phyloP scores from a whole-genome alignment of 2,329 filamentous ascomycete species.

The Colletotrichum sp. region DNA sequence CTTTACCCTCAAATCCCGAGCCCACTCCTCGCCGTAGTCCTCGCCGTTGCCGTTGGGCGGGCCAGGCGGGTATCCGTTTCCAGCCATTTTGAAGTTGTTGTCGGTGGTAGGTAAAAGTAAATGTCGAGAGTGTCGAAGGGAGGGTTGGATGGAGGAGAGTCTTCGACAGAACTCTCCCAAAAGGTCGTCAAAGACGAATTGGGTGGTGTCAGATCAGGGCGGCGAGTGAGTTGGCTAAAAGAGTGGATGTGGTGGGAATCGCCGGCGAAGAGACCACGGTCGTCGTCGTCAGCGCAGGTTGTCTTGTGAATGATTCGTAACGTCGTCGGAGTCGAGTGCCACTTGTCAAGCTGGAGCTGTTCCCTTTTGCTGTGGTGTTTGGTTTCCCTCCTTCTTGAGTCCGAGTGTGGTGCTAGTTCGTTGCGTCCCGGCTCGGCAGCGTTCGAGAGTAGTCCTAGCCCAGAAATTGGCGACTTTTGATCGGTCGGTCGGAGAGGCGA shows the following conservation, averaged over 20 bases:
- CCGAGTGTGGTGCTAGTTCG: neutral
- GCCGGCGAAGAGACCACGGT: neutral
- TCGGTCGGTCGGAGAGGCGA: neutral
- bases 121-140: slow-evolving; percentile 6
- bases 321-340: neutral
- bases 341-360: neutral
- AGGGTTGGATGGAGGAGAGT: neutral
- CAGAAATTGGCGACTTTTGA: neutral
- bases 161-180: slow-evolving; percentile 12
- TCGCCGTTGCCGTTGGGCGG: slow-evolving; percentile 36
- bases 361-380: neutral
- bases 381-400: neutral
- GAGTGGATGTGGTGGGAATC: neutral
- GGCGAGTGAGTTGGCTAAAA: neutral
- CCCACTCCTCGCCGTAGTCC: slow-evolving; percentile 72
- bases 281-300: slow-evolving; percentile 10
- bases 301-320: slow-evolving; percentile 1
- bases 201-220: neutral
- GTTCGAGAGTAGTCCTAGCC: slow-evolving; percentile 1
- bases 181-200: neutral
- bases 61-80: slow-evolving; percentile 38
- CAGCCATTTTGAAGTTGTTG: slow-evolving; percentile 36
- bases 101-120: neutral
- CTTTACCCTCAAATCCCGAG: slow-evolving; percentile 77
- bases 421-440: slow-evolving; percentile 1